Percentiles rank a stretch among this genome's conserved stretches.
Conservation (phyloP, 225 moss, liverwort and hornwort genomes). For the Straminergon stramineum region DNA sequence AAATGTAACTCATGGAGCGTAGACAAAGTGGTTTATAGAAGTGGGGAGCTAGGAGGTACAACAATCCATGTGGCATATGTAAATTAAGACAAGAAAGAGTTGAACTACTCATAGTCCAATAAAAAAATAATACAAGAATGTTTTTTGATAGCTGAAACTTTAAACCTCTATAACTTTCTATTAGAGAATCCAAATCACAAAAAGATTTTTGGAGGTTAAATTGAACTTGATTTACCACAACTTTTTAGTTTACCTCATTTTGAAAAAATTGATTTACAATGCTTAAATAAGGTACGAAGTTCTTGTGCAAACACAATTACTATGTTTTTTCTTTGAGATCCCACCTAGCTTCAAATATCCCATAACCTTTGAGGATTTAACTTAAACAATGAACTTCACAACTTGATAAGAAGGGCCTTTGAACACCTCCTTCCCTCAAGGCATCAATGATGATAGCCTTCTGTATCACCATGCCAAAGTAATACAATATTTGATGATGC, state of each 20-base stretch:
- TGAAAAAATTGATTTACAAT: not conserved
- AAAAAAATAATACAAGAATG: not conserved
- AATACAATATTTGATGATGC: accelerated
- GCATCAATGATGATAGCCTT: accelerated
- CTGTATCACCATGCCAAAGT: accelerated
- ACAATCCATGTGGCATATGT: too few relatives aligned
- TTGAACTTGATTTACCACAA: not conserved
- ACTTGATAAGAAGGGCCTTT: accelerated
- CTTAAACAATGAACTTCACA: too few relatives aligned
- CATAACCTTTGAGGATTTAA: not conserved
- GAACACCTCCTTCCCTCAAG: accelerated
- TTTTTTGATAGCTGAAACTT: not conserved
- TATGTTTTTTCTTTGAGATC: not conserved
- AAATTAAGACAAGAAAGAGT: not conserved
- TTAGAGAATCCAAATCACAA: not conserved
- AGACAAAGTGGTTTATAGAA: not conserved
- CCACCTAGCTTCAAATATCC: not conserved
- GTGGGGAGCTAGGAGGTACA: not conserved
- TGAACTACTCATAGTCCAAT: not conserved
- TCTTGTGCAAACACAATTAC: accelerated
- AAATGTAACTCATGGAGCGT: accelerated
- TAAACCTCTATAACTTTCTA: not conserved
- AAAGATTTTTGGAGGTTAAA: not conserved
- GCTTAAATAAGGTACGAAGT: not conserved
- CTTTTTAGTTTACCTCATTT: accelerated